Base-by-base conservation (phyloP, 441 rosid genomes). In the Breynia disticha region DNA sequence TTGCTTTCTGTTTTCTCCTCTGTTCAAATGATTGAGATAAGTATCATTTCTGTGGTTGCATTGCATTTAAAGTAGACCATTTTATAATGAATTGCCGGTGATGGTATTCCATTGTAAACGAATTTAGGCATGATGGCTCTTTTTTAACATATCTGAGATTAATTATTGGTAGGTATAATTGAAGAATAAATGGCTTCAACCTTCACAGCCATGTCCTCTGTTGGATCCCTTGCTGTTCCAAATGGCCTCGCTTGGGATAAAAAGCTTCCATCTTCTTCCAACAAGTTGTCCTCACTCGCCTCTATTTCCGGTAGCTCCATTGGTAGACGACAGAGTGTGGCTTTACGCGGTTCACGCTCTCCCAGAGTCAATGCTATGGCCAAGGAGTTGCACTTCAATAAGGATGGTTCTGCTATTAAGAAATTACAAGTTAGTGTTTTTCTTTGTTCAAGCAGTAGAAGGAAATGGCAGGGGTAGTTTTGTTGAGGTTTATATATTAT, bases 321-420 rank as follows among this genome's bases (percentile, higher is more conserved):
- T 16, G 80, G 78, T 20, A 67, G 76, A 60, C 76, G 77, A 51
- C 78, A 69, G 50, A 75, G 55, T 56, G 69, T 69, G 32, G 79
- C 70, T 49, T 63, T 78, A 3, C 66, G 76, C 18, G 79, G 72
- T 56, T 59, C 83, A 10, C 68, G 78, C 4, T 48, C 76, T 18
- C 75, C 78, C 9, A 79, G 71, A 64, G 67, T 89, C n/a, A 75
- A 60, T 62, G 95, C 97, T 22, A 68, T 68, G 48, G 95, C 98
- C 37, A 93, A 93, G 73, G 95, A 93, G 28, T 61, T 89, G 74
- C 83, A 88, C 73, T 93, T 91, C 78, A 91, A 91, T 78, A 91
- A 76, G 69, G 98, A 93, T 49, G 96, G 97, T 13, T 68, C 84
- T 17, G 80, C 98, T 35, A 80, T 93, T 3, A 88, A 71, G 79